phyloP scores from a whole-genome alignment of 202 grass and related monocot genomes.

The Panicum virgatum region DNA sequence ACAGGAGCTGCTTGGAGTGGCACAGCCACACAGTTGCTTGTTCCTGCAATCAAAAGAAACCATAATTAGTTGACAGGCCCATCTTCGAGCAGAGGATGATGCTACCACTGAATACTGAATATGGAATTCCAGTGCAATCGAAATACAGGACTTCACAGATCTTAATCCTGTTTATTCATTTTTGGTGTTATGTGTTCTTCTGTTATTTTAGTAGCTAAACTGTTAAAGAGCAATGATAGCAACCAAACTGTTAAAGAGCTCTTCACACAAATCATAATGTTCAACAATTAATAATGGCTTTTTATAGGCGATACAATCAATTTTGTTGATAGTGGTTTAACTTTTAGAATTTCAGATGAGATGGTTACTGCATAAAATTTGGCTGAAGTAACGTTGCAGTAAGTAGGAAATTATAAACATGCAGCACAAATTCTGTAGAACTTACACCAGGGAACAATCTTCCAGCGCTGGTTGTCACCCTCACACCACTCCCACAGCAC shows the following conservation, averaged over 20 bases:
- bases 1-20: neutral
- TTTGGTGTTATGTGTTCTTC: neutral
- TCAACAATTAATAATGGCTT: neutral
- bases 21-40: neutral
- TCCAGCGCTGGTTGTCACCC: slow-evolving; percentile 95
- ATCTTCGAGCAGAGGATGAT: neutral
- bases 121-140: neutral
- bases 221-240: neutral
- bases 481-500: slow-evolving; percentile 72
- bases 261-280: neutral
- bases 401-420: slow-evolving; percentile 7
- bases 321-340: neutral
- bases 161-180: neutral
- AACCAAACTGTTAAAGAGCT: neutral
- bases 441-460: slow-evolving; percentile 88
- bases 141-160: neutral
- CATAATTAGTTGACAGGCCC: slow-evolving; percentile 7
- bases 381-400: neutral
- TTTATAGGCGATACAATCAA: too few species aligned
- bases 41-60: slow-evolving; percentile 31
- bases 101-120: neutral
- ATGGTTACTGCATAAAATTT: neutral
- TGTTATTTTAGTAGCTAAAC: neutral
- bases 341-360: neutral
- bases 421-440: neutral